Conservation (phyloP, 2,329 filamentous ascomycete genomes). For the Lomentospora prolificans region DNA sequence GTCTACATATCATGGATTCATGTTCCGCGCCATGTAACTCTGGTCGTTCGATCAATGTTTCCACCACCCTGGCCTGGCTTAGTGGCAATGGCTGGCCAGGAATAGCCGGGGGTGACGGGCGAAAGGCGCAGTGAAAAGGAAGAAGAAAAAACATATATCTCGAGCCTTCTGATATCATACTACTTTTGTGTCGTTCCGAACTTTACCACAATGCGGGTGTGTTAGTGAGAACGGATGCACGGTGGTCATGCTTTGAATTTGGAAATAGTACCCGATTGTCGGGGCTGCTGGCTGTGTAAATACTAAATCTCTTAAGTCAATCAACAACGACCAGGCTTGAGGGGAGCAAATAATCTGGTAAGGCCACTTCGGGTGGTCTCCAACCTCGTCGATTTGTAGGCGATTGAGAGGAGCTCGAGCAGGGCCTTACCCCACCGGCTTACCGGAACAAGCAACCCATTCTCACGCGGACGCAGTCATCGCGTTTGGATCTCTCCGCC, state of each 20-base stretch:
- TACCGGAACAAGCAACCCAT: neutral
- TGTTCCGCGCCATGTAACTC: neutral
- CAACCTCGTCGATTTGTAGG: too few species aligned
- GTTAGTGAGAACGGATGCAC: too few species aligned
- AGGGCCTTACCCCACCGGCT: neutral
- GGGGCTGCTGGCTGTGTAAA: too few species aligned
- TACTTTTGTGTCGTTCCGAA: neutral
- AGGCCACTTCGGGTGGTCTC: too few species aligned
- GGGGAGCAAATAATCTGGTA: too few species aligned
- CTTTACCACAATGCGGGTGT: neutral
- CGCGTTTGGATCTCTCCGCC: neutral
- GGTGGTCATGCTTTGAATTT: too few species aligned
- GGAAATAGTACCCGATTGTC: too few species aligned
- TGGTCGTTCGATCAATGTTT: neutral
- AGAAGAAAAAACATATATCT: neutral
- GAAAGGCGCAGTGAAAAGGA: neutral
- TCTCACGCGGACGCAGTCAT: neutral
- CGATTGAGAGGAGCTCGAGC: neutral
- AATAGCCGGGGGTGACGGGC: neutral
- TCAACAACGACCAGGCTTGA: too few species aligned
- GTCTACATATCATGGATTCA: neutral
- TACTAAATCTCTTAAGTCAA: too few species aligned
- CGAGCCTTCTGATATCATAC: conserved; percentile 3
- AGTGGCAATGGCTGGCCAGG: neutral
- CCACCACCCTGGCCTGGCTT: neutral